Percentiles rank a stretch among this genome's conserved stretches.
phyloP scores from a whole-genome alignment of 1,284 basidiomycete species.

The Xerocomus amazonicus region DNA sequence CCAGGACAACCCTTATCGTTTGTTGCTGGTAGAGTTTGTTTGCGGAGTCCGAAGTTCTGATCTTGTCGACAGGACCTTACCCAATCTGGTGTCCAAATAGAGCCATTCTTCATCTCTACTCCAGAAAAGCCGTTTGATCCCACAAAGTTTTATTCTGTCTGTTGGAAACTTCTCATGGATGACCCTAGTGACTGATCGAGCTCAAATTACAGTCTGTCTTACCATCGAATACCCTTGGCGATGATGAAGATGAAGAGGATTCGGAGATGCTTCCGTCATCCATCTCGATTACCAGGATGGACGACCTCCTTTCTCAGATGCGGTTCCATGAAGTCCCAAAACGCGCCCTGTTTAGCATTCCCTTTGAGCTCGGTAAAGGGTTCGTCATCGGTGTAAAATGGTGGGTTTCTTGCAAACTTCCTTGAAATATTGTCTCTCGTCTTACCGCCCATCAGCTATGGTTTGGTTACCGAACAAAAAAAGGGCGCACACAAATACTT shows the following conservation, averaged over 20 bases:
- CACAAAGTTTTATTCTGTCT: constrained; percentile 81
- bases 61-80: constrained; percentile 63
- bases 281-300: constrained; percentile 67
- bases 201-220: constrained; percentile 52
- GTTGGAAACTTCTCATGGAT: constrained; percentile 26
- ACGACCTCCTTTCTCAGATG: constrained; percentile 81
- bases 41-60: neutral
- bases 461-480: constrained; percentile 80
- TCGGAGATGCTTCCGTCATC: constrained; percentile 55
- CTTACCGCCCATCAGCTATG: constrained; percentile 55
- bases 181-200: constrained; percentile 1
- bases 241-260: constrained; percentile 45
- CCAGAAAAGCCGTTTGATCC: constrained; percentile 70
- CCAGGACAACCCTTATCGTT: constrained; percentile 67
- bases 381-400: constrained; percentile 91
- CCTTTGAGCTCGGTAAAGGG: constrained; percentile 76
- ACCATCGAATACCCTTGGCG: constrained; percentile 48
- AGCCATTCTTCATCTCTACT: constrained; percentile 89
- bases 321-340: constrained; percentile 85
- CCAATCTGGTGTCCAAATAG: constrained; percentile 78
- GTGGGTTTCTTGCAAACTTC: constrained; percentile 40
- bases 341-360: constrained; percentile 80
- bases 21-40: constrained; percentile 19
- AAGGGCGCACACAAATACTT: constrained; percentile 81
- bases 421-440: constrained; percentile 1